These are phyloP conservation scores for Fusarium concolor DNA, from an alignment of 2,329 filamentous ascomycete genomes.

Conservation along the genomic window DNA sequence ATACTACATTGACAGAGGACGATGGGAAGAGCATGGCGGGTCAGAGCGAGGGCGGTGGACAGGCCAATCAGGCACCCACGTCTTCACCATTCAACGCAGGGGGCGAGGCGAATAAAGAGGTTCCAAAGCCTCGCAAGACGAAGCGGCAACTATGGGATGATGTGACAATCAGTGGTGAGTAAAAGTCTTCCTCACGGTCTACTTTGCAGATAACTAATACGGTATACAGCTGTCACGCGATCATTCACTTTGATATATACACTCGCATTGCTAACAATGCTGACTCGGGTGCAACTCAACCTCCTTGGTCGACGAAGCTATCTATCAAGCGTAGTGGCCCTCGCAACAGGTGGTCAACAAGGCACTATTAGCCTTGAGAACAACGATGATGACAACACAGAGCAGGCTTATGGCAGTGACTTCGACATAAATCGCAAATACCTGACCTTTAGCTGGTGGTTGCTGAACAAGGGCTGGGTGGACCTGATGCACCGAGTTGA, in stretches of 20 bases:
- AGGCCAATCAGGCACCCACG: constrained; percentile 79
- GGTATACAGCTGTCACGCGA: constrained; percentile 79
- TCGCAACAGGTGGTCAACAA: constrained; percentile 80
- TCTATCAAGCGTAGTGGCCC: constrained; percentile 91
- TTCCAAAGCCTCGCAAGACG: constrained; percentile 71
- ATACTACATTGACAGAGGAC: constrained; percentile 83
- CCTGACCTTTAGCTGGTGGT: constrained; percentile 97
- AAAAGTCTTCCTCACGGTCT: neutral
- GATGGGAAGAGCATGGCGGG: constrained; percentile 82
- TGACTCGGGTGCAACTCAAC: constrained; percentile 96
- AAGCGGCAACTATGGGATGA: constrained; percentile 98
- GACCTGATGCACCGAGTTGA: constrained; percentile 85
- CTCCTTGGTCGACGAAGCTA: constrained; percentile 95
- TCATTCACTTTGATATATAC: constrained; percentile 94
- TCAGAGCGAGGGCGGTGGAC: constrained; percentile 82
- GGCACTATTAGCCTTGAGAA: constrained; percentile 91
- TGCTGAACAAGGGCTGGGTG: constrained; percentile 90
- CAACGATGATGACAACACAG: constrained; percentile 86
- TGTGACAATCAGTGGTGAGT: constrained; percentile 91
- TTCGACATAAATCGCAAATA: constrained; percentile 97
- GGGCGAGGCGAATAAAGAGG: constrained; percentile 51
- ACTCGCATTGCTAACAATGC: constrained; percentile 85
- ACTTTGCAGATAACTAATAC: constrained; percentile 18
- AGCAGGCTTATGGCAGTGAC: constrained; percentile 88
- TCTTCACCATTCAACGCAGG: constrained; percentile 61